Evolutionary conservation across 1,139 yeast species (phyloP).

Genomic region (Lodderomyces metapsilosis): DNA sequence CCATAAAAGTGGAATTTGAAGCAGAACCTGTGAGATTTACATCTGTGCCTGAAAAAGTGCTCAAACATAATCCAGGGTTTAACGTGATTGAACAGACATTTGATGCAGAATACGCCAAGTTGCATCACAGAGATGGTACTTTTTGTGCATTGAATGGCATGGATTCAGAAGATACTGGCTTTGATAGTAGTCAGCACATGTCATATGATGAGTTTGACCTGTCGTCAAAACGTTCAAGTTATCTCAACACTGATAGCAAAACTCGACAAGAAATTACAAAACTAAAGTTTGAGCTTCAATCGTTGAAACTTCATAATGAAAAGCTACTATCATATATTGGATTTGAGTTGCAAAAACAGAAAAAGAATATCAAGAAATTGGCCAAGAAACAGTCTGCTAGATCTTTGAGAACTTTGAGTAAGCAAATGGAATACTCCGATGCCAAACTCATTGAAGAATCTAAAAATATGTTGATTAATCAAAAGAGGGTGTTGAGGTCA

Average conservation of each 20-base stretch:
- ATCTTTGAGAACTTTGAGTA: conserved; percentile 9
- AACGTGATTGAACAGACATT: conserved; percentile 9
- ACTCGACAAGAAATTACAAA: conserved; percentile 52
- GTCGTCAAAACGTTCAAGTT: conserved; percentile 40
- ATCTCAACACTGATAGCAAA: conserved; percentile 28
- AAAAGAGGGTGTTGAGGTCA: conserved; percentile 44
- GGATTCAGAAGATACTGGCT: conserved; percentile 12
- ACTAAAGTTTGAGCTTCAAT: conserved; percentile 53
- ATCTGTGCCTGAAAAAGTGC: conserved; percentile 30
- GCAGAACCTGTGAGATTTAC: conserved; percentile 21
- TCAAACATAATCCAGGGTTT: conserved; percentile 7
- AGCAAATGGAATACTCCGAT: conserved; percentile 50
- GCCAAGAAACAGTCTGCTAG: conserved; percentile 35
- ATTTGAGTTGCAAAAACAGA: conserved; percentile 52
- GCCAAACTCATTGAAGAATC: conserved; percentile 50
- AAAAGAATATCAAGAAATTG: conserved; percentile 41
- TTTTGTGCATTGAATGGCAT: conserved; percentile 15
- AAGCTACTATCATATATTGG: conserved; percentile 58
- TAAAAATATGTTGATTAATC: conserved; percentile 40
- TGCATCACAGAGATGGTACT: conserved; percentile 11
- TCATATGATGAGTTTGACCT: conserved; percentile 8
- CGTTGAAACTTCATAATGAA: conserved; percentile 54
- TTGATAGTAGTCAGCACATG: conserved; percentile 1
- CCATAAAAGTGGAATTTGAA: conserved; percentile 48
- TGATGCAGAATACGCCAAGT: conserved; percentile 6